phyloP scores from a whole-genome alignment of 768 basidiomycete species.

The Lanmaoa rubissima region DNA sequence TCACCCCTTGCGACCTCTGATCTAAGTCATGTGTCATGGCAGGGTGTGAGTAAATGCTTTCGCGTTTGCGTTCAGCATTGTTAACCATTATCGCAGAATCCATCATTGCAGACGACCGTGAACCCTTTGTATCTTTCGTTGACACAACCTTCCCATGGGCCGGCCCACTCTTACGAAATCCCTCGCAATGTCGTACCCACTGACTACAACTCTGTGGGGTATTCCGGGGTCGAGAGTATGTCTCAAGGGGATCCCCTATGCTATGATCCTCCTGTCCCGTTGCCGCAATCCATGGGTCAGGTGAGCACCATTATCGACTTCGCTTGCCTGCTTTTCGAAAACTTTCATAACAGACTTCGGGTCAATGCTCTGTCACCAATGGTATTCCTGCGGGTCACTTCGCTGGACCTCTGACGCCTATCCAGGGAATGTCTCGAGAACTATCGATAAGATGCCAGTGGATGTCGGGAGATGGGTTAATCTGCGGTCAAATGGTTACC shows the following conservation, averaged over 20 bases:
- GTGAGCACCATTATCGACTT: constrained; percentile 1
- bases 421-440: not conserved
- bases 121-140: not conserved
- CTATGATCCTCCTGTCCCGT: not conserved
- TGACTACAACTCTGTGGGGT: not conserved
- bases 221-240: not conserved
- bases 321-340: not conserved
- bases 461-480: not conserved
- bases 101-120: not conserved
- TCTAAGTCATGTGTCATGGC: not conserved
- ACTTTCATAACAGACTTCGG: not conserved
- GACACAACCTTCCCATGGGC: not conserved
- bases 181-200: too few relatives aligned
- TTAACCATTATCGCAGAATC: not conserved
- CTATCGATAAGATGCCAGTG: constrained; percentile 2
- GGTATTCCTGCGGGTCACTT: too few relatives aligned
- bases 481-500: constrained; percentile 5
- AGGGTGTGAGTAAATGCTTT: constrained; percentile 7
- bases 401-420: not conserved
- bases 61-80: not conserved
- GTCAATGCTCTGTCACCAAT: not conserved
- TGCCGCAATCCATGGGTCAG: not conserved
- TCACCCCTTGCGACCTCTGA: not conserved
- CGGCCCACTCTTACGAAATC: not conserved
- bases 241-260: not conserved